Percentiles rank a stretch among this genome's conserved stretches.
phyloP scores from a whole-genome alignment of 2,329 filamentous ascomycete species.

The Colletotrichum nymphaeae region DNA sequence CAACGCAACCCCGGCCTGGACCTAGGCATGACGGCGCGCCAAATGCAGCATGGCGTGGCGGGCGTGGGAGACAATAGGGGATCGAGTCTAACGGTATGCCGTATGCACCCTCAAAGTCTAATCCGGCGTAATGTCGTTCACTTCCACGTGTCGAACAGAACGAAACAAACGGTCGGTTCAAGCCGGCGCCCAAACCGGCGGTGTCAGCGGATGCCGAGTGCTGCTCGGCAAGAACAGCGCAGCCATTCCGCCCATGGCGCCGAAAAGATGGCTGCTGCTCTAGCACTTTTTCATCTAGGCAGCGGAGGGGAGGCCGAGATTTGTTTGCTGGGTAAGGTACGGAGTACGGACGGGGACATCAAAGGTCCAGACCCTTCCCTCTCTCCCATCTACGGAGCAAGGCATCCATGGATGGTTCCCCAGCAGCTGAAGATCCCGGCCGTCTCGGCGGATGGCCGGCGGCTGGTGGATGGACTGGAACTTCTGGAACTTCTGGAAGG shows the following conservation, averaged over 20 bases:
- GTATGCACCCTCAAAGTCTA: slow-evolving; percentile 26
- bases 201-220: background rate
- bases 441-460: background rate
- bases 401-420: background rate
- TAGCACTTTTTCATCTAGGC: background rate
- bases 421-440: slow-evolving; percentile 10
- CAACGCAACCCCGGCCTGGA: slow-evolving; percentile 4
- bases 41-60: slow-evolving; percentile 22
- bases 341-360: background rate
- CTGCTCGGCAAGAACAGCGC: background rate
- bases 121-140: slow-evolving; percentile 1
- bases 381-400: background rate
- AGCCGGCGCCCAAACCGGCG: background rate
- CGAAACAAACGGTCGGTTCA: slow-evolving; percentile 22
- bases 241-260: background rate
- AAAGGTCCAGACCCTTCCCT: background rate
- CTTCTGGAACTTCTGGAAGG: background rate
- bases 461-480: background rate
- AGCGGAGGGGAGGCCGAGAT: background rate
- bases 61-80: slow-evolving; percentile 12
- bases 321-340: background rate
- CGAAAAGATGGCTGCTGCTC: background rate
- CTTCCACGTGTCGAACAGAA: slow-evolving; percentile 29
- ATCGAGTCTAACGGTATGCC: slow-evolving; percentile 7
- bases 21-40: slow-evolving; percentile 10